Base-by-base conservation (phyloP, 805 yeast genomes). In the Peterozyma xylosa region DNA sequence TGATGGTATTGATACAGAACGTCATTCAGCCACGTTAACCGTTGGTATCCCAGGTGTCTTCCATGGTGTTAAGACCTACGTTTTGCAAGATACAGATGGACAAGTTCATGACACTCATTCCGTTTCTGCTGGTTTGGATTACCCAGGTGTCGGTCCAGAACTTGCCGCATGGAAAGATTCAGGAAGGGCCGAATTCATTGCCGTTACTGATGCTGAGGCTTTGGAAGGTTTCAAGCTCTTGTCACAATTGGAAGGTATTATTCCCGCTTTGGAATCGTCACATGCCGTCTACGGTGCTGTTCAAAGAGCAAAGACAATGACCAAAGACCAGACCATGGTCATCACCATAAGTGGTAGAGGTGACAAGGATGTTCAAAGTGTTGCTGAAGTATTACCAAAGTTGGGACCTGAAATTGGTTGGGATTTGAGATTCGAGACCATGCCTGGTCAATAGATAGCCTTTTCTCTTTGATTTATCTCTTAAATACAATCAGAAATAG, bases 141-240 rank as follows among this genome's bases (percentile, higher is more conserved):
- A 93, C 63, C 99, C 99, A 21, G 99, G 97, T 66, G 99, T 93
- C 39, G 99, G 99, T 38, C 99, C 99, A 30, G 98, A 93, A 67
- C 74, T 93, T 53, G 95, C 98, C 2, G 78, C 74, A 61, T 93
- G 98, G 98, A 91, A 91, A 65, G 82, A 83, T 43, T 82, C 84
- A 48, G 97, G 97, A 27, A 80, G 99, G 58, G 99, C 95, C 9
- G 71, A 83, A 45, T 93, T 91, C 59, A 65, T 82, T 39, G 95
- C 96, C 38, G 97, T 95, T 45, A 86, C 96, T 32, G 96, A 93
- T 64, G 89, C 95, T n/a, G 81, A 93, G 60, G 98, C 98, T 30
- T 71, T 93, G 51, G 75, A 78, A 50, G 99, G 99, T 15, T 93
- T 93, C 78, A 82, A 80, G 53, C 67, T 86, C 39, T 71, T 93